Evolutionary conservation across 495 filamentous ascomycete species (phyloP).

Genomic region (Penicillium odoratum): DNA sequence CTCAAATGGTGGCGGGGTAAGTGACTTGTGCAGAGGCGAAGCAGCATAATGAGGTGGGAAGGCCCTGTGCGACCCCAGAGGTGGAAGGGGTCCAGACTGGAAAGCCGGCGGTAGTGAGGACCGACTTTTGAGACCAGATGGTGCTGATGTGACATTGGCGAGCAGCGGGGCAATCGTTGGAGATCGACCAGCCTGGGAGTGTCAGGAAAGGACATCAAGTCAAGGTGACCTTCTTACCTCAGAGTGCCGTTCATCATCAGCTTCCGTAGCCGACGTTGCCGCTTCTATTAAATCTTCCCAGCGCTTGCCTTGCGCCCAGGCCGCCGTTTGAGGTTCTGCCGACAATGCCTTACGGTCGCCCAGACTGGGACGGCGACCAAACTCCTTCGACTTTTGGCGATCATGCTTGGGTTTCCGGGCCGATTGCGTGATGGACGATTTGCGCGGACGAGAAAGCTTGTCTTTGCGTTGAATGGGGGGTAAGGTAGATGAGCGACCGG

Average conservation of each 20-base stretch:
- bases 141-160: constrained; percentile 44
- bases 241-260: constrained; percentile 79
- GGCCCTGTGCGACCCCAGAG: constrained; percentile 45
- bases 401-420: constrained; percentile 73
- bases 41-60: constrained; percentile 76
- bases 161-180: constrained; percentile 54
- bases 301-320: constrained; percentile 74
- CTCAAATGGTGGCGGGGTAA: constrained; percentile 77
- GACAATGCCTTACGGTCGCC: constrained; percentile 80
- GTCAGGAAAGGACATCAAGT: constrained; percentile 10
- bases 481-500: constrained; percentile 81
- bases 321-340: constrained; percentile 71
- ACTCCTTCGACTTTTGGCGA: constrained; percentile 71
- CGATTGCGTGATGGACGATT: constrained; percentile 78
- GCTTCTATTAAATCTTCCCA: constrained; percentile 96
- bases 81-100: constrained; percentile 37
- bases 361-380: constrained; percentile 63
- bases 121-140: constrained; percentile 54
- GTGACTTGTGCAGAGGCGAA: constrained; percentile 80
- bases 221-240: constrained; percentile 31
- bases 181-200: constrained; percentile 58
- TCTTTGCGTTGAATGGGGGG: constrained; percentile 72
- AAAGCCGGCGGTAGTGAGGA: constrained; percentile 74
- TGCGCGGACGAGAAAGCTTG: constrained; percentile 70
- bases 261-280: constrained; percentile 83